phyloP scores from a whole-genome alignment of 192 early-diverging fungal species.

The Coemansia sp. region DNA sequence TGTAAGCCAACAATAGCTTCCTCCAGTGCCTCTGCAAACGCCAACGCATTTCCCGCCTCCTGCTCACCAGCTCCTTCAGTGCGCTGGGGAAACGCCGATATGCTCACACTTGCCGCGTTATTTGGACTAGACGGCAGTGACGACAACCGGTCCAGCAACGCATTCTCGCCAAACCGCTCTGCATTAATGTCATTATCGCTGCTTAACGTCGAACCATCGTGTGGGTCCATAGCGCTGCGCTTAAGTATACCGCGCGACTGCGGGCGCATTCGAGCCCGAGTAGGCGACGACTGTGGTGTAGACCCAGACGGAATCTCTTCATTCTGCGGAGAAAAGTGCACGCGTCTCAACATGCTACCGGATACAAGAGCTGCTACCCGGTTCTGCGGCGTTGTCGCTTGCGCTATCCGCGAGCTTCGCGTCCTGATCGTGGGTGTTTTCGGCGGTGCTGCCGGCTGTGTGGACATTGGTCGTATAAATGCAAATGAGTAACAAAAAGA shows the following conservation, averaged over 20 bases:
- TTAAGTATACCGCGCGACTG: slow-evolving; percentile 43
- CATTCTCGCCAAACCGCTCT: slow-evolving; percentile 9
- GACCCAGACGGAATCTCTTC: slow-evolving; percentile 34
- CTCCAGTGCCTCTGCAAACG: slow-evolving; percentile 14
- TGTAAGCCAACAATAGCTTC: slow-evolving; percentile 7
- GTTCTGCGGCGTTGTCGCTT: background rate
- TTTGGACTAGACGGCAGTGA: slow-evolving; percentile 13
- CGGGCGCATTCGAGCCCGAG: slow-evolving; percentile 30
- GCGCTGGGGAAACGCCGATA: slow-evolving; percentile 6
- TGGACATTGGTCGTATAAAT: slow-evolving; percentile 7
- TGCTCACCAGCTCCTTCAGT: background rate
- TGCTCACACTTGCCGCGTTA: background rate
- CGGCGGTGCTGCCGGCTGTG: slow-evolving; percentile 1
- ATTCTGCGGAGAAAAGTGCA: slow-evolving; percentile 47
- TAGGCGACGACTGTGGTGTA: slow-evolving; percentile 50
- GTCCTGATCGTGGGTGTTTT: background rate
- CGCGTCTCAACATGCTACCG: slow-evolving; percentile 27
- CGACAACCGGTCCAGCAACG: slow-evolving; percentile 11
- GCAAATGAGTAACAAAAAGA: slow-evolving; percentile 1
- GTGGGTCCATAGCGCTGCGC: background rate
- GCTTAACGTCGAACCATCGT: slow-evolving; percentile 3
- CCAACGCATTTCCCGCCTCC: background rate
- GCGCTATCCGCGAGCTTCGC: background rate
- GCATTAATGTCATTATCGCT: slow-evolving; percentile 15
- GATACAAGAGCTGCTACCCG: background rate